Evolutionary conservation across 2,329 filamentous ascomycete genomes (phyloP).

Genomic region (Claviceps lovelessii): DNA sequence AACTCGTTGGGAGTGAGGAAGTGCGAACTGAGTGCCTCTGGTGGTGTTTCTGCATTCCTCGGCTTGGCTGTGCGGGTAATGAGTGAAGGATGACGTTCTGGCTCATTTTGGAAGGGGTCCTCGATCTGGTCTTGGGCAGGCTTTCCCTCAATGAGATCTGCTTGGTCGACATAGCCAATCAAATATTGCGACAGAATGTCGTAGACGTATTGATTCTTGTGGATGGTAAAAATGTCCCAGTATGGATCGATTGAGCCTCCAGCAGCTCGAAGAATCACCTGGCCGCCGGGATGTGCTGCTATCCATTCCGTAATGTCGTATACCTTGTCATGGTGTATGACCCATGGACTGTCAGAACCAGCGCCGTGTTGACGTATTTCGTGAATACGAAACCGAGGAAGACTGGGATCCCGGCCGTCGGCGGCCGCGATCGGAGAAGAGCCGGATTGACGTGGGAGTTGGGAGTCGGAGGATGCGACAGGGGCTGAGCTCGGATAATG

Average conservation of each 20-base stretch:
- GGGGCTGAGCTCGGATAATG: constrained; percentile 1
- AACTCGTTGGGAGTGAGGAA: constrained; percentile 42
- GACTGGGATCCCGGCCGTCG: constrained; percentile 23
- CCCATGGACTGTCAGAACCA: constrained; percentile 43
- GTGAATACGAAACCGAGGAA: constrained; percentile 35
- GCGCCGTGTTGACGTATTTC: constrained; percentile 40
- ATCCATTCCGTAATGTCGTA: constrained; percentile 62
- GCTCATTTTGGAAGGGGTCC: constrained; percentile 45
- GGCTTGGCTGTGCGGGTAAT: constrained; percentile 39
- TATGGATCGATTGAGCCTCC: constrained; percentile 52
- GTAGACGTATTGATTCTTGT: constrained; percentile 49
- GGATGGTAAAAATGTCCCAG: constrained; percentile 57
- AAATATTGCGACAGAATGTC: constrained; percentile 51
- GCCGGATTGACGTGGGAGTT: not conserved
- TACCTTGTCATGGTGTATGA: constrained; percentile 48
- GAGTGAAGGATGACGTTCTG: constrained; percentile 34
- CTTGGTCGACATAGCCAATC: constrained; percentile 45
- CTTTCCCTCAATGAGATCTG: constrained; percentile 43
- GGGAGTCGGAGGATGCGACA: not conserved
- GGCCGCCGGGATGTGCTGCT: constrained; percentile 49
- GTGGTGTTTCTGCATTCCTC: constrained; percentile 47
- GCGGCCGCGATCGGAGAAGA: not conserved
- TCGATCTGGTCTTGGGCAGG: constrained; percentile 40
- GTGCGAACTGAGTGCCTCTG: constrained; percentile 28
- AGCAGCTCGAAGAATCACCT: constrained; percentile 52